Evolutionary conservation across 192 early-diverging fungal species (phyloP), one percentile per base, ranked within the genome.

Genomic region (Cladochytrium replicatum): DNA sequence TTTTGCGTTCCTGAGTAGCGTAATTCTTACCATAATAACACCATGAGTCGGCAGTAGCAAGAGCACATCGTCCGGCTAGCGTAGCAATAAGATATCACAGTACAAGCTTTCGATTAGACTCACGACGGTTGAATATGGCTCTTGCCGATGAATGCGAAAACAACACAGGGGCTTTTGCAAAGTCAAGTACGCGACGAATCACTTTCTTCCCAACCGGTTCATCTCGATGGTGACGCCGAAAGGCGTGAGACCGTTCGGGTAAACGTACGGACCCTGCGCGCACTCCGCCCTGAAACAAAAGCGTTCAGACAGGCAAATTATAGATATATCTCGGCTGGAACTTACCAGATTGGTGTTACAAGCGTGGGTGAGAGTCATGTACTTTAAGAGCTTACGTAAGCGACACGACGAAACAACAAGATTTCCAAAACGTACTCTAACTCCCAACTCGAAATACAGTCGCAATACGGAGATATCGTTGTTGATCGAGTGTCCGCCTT

Each of bases 401-500:
- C n/a, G n/a, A n/a, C n/a, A n/a, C n/a, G n/a, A n/a, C n/a, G n/a
- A n/a, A n/a, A n/a, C n/a, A n/a, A n/a, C n/a, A n/a, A n/a, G n/a
- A n/a, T n/a, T n/a, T n/a, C n/a, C n/a, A n/a, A n/a, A n/a, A n/a
- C n/a, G n/a, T n/a, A n/a, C n/a, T 6, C 80, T 56, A 7, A 77
- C 73, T 25, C 82, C 82, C 24, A 79, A 57, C 2, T 72, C 71
- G 44, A 71, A 74, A 22, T 68, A 68, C 49, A 43, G 31, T 8
- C 82, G 61, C n/a, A 84, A 57, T 11, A 60, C 67, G 6, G 55
- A 63, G 46, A 83, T 46, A 5, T 72, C 76, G 43, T 53, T 70
- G 37, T 78, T 78, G 29, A 84, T 82, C 52, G 69, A 68, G 46
- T 83, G 82, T 0, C 69, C 80, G 48, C 82, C 79, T 50, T 84